Evolutionary conservation across 73 alveolate genomes (phyloP).

Genomic region (Paramecium tetraurelia): DNA sequence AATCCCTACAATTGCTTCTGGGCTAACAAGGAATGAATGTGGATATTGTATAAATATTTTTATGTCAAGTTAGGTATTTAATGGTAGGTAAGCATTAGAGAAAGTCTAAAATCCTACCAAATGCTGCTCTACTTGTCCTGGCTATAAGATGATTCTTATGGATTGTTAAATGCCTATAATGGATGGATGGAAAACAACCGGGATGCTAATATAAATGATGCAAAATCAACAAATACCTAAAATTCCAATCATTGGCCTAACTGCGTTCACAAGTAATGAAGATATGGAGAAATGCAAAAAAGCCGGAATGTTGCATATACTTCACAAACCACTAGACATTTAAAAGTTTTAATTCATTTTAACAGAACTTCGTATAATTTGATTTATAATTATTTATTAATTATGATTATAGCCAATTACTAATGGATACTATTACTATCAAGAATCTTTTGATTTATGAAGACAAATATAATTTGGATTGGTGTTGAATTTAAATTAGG

Average conservation of each 20-base stretch:
- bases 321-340: slow-evolving; percentile 51
- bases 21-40: slow-evolving; percentile 21
- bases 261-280: slow-evolving; percentile 52
- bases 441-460: not conserved
- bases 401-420: not conserved
- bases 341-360: not conserved
- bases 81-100: slow-evolving; percentile 57
- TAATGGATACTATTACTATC: not conserved
- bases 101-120: slow-evolving; percentile 8
- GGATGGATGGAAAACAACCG: slow-evolving; percentile 64
- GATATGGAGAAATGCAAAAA: slow-evolving; percentile 37
- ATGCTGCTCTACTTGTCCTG: slow-evolving; percentile 28
- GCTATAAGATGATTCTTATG: slow-evolving; percentile 47
- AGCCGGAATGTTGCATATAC: slow-evolving; percentile 41
- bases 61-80: slow-evolving; percentile 19
- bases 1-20: slow-evolving; percentile 8
- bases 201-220: slow-evolving; percentile 34
- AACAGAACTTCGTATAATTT: slow-evolving; percentile 11
- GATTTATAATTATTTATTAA: not conserved
- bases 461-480: too few species aligned
- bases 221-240: slow-evolving; percentile 20
- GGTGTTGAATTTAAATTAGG: too few species aligned
- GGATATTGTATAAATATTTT: slow-evolving; percentile 24
- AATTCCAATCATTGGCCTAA: slow-evolving; percentile 53
- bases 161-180: slow-evolving; percentile 64